A percentile compares a stretch with the other conserved stretches of the same genome.
phyloP scores from a whole-genome alignment of 2,329 filamentous ascomycete genomes.

The Fusarium hainanense region DNA sequence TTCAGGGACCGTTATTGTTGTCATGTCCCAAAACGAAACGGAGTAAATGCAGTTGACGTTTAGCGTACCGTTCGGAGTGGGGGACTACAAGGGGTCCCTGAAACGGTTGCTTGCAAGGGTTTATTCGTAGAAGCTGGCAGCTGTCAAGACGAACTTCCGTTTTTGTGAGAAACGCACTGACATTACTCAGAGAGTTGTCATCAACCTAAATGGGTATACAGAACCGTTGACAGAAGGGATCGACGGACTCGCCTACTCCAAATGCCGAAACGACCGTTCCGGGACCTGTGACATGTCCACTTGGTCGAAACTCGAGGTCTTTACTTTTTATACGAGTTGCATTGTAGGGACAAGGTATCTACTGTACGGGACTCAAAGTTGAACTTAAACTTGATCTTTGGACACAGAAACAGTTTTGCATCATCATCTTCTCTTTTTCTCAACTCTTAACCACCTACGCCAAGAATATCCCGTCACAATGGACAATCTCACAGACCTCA shows the following conservation, averaged over 20 bases:
- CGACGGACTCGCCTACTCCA: constrained; percentile 11
- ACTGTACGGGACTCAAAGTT: not conserved
- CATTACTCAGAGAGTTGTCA: constrained; percentile 19
- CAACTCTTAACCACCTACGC: not conserved
- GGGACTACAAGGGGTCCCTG: not conserved
- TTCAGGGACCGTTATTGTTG: not conserved
- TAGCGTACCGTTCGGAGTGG: constrained; percentile 14
- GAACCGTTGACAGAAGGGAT: constrained; percentile 6
- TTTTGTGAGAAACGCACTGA: constrained; percentile 1
- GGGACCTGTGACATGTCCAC: constrained; percentile 19
- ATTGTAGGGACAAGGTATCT: not conserved
- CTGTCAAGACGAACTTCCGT: not conserved
- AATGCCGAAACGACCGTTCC: constrained; percentile 19
- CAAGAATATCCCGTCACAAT: not conserved
- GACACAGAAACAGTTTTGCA: not conserved
- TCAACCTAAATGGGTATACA: constrained; percentile 15
- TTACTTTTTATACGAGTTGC: not conserved
- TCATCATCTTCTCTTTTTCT: not conserved
- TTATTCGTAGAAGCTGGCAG: not conserved
- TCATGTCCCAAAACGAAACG: constrained; percentile 16
- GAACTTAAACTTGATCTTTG: constrained; percentile 11
- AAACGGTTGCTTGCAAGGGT: constrained; percentile 1
- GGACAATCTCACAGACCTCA: constrained; percentile 30
- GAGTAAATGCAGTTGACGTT: constrained; percentile 5
- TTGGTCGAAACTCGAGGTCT: not conserved